phyloP scores from a whole-genome alignment of 805 yeast genomes.

The Candida incommunis region DNA sequence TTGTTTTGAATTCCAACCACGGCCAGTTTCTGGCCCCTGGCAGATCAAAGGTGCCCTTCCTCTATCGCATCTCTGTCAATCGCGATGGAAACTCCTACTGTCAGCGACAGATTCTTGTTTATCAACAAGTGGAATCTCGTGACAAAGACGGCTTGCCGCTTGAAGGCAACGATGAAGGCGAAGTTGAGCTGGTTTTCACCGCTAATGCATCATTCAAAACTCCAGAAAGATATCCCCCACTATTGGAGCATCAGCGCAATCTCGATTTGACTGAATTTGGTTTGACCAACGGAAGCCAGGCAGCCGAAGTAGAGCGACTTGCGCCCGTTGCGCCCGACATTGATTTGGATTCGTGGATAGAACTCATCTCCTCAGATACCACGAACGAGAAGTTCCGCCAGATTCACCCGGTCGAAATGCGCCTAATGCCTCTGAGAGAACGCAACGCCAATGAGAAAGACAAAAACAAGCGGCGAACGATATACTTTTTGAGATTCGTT shows the following conservation, averaged over 20 bases:
- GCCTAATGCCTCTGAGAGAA: constrained; percentile 15
- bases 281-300: constrained; percentile 3
- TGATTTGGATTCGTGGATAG: constrained; percentile 12
- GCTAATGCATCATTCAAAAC: constrained; percentile 10
- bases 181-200: constrained; percentile 7
- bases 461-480: constrained; percentile 13
- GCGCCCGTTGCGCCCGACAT: constrained; percentile 16
- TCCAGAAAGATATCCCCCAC: constrained; percentile 3
- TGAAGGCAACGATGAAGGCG: constrained; percentile 8
- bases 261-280: constrained; percentile 6
- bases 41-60: constrained; percentile 15
- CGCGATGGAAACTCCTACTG: constrained; percentile 16
- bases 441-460: constrained; percentile 8
- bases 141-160: constrained; percentile 10
- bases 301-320: constrained; percentile 7
- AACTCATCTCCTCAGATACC: constrained; percentile 7
- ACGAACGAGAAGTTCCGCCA: constrained; percentile 6
- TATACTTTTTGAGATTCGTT: constrained; percentile 15
- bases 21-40: constrained; percentile 19
- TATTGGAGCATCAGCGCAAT: constrained; percentile 8
- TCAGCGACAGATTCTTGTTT: constrained; percentile 15
- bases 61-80: constrained; percentile 14
- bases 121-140: no score
- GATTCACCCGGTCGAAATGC: constrained; percentile 17
- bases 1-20: constrained; percentile 13